A percentile compares a stretch with the other conserved stretches of the same genome.
These are phyloP conservation scores for Tirmania nivea DNA, from an alignment of 495 filamentous ascomycete species.

Conservation along the genomic window DNA sequence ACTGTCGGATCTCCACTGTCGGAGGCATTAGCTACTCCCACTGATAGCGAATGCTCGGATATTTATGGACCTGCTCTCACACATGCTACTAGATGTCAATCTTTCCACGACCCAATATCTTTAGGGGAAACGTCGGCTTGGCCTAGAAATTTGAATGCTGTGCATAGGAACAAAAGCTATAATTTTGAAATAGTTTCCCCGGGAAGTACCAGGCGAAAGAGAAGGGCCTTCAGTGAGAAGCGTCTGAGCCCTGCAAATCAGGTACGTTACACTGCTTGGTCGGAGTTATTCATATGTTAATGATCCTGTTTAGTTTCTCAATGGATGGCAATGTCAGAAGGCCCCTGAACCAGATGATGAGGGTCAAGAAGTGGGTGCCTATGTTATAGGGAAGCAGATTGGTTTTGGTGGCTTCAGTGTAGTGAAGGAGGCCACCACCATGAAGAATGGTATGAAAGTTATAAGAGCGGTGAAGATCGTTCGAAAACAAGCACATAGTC, in stretches of 20 bases:
- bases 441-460: conserved; percentile 32
- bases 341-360: conserved; percentile 41
- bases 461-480: conserved; percentile 52
- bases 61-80: not conserved
- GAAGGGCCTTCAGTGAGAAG: not conserved
- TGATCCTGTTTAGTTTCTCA: not conserved
- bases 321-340: conserved; percentile 8
- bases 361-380: conserved; percentile 50
- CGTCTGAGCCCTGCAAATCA: not conserved
- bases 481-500: conserved; percentile 34
- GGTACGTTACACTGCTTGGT: not conserved
- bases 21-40: not conserved
- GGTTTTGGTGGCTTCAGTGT: conserved; percentile 50
- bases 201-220: not conserved
- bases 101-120: not conserved
- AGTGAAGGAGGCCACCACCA: conserved; percentile 49
- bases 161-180: not conserved
- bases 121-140: not conserved
- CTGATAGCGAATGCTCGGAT: not conserved
- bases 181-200: not conserved
- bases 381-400: conserved; percentile 50
- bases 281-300: not conserved
- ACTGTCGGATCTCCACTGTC: not conserved
- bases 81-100: not conserved
- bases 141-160: not conserved